A percentile compares a stretch with the other conserved stretches of the same genome.
Evolutionary conservation across 2,329 filamentous ascomycete species (phyloP).

Genomic region (Monilinia polystroma): DNA sequence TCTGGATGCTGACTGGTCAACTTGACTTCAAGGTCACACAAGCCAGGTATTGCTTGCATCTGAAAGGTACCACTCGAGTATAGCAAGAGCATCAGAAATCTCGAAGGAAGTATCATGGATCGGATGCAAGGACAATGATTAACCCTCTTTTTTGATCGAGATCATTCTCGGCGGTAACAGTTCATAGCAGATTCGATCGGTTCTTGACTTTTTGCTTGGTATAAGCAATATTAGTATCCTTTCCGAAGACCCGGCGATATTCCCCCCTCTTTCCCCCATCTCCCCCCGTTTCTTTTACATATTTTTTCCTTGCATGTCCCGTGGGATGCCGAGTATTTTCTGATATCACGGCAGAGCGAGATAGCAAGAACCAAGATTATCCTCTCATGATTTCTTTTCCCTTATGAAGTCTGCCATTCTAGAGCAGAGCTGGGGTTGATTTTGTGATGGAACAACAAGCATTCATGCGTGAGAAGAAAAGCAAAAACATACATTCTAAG

Average conservation of each 20-base stretch:
- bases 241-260: not conserved
- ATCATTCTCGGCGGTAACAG: not conserved
- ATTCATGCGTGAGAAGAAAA: constrained; percentile 7
- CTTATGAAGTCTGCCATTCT: not conserved
- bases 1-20: constrained; percentile 6
- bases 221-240: not conserved
- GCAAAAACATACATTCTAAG: not conserved
- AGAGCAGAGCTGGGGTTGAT: not conserved
- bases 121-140: constrained; percentile 9
- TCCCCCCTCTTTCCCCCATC: not conserved
- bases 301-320: constrained; percentile 8
- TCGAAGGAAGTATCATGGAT: not conserved
- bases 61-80: not conserved
- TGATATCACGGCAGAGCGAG: not conserved
- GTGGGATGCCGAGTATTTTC: not conserved
- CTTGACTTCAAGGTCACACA: constrained; percentile 14
- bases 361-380: not conserved
- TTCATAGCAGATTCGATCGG: not conserved
- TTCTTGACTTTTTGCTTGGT: not conserved
- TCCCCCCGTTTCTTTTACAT: not conserved
- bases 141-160: not conserved
- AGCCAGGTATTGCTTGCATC: constrained; percentile 1
- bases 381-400: not conserved
- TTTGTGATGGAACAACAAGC: constrained; percentile 2
- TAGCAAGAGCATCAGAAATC: not conserved